Evolutionary conservation across 1,284 basidiomycete species (phyloP), one percentile per base, ranked within the genome.

Genomic region (Cystobasidium slooffiae): DNA sequence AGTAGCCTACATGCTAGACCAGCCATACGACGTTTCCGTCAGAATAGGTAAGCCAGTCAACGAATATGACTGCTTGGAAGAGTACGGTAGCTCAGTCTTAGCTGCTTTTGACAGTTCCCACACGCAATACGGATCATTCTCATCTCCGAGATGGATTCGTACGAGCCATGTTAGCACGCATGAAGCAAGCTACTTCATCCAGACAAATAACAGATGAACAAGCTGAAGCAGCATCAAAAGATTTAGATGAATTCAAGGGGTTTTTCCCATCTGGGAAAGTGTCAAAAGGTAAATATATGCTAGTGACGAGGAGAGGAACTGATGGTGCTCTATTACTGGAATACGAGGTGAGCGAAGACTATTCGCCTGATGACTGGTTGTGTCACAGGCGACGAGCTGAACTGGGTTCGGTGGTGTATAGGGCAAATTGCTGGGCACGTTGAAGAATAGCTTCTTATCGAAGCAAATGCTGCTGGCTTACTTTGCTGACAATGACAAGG

Each of bases 141-240:
- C 93, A 95, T 79, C 84, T 94, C 20, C 87, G 93, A 24, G 92
- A 94, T 79, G 93, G 91, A 1, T 93, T 94, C 78, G 85, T 91
- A 81, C 88, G 93, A 47, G 86, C 92, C 9, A 82, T 94, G 46
- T 87, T 89, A 76, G 84, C 84, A 0, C 88, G 91, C 14, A 84
- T 92, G 76, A 84, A 86, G 43, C 80, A 85, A 16, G 87, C 85
- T 49, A 76, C 3, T 44, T 68, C 0, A 47, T 20, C 1, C 24
- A 74, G 53, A 52, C 70, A 37, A 62, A 68, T 44, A 18, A 52
- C 44, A 55, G 41, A 69, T 22, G 64, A 67, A 37, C 53, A 72
- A 62, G 67, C 67, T 80, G n/a, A 75, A 14, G 51, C 61, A 37
- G 62, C 72, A 61, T 44, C 49, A 41, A 43, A 59, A 16, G 52